Evolutionary conservation across 306 rosid genomes (phyloP), one percentile per base, ranked within the genome.

Genomic region (Dalbergia cochinchinensis): DNA sequence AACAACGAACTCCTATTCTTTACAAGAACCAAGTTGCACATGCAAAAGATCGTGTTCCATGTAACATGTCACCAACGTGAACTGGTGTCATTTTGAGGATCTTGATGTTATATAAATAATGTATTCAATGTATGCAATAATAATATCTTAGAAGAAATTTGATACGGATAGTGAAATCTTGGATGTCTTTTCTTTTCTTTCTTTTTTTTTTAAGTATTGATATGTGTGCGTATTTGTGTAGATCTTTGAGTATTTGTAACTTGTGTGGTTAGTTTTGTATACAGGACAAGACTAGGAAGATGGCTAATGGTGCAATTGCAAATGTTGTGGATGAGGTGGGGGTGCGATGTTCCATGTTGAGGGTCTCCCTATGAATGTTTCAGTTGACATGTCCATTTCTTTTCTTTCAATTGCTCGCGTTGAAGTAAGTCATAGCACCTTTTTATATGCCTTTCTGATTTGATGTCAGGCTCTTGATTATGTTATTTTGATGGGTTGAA

Each of bases 371-470:
- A 81, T 85, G 91, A 86, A 81, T 81, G 96, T 95, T 82, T 93
- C 99, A 5, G 96, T 93, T 69, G 98, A 95, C 74, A 95, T 95
- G 96, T 95, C 96, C 39, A 90, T 95, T 82, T 86, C 96, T 16
- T 86, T 63, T 77, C 78, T 93, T 54, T 84, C 97, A 11, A 50
- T 84, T 48, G 96, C 97, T 12, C 70, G 80, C 65, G 87, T 80
- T 54, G 53, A 74, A 57, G 99, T 93, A 84, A 88, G 98, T 83
- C 34, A 20, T 45, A 53, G 9, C 59, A 51, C 37, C 67, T 61
- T 15, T 67, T 2, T 50, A 1, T 13, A 2, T 34, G 18, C 62
- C 59, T 63, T 83, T 64, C 65, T 31, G 5, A 69, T 76, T 80
- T 57, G 18, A 78, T 65, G 4, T 58, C 53, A 15, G 12, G 7